Evolutionary conservation across 805 yeast genomes (phyloP).

Genomic region (Sugiyamaella floridensis): DNA sequence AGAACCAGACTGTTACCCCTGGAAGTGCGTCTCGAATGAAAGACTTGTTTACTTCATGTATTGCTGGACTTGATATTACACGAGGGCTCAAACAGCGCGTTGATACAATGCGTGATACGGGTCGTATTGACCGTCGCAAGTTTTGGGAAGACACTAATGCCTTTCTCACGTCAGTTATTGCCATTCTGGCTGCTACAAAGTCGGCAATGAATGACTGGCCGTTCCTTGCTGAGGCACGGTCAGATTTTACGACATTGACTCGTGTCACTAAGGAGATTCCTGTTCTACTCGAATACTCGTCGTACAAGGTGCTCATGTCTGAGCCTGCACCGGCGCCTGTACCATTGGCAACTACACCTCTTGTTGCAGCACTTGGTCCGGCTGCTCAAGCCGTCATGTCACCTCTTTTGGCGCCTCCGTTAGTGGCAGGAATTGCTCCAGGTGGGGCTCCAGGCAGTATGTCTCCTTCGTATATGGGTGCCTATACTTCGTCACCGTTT

Average conservation of each 20-base stretch:
- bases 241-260: slow-evolving; percentile 73
- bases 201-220: slow-evolving; percentile 77
- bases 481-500: not conserved
- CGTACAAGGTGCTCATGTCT: slow-evolving; percentile 33
- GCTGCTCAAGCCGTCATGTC: slow-evolving; percentile 34
- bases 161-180: slow-evolving; percentile 75
- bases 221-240: slow-evolving; percentile 67
- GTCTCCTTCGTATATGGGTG: not conserved
- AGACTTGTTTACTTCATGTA: slow-evolving; percentile 71
- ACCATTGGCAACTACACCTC: slow-evolving; percentile 30
- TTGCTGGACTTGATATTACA: slow-evolving; percentile 76
- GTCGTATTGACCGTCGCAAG: slow-evolving; percentile 46
- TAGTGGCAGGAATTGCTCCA: not conserved
- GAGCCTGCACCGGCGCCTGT: slow-evolving; percentile 5
- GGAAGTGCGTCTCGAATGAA: slow-evolving; percentile 56
- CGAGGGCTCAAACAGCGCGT: slow-evolving; percentile 54
- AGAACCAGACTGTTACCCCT: slow-evolving; percentile 27
- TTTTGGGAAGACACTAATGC: slow-evolving; percentile 83
- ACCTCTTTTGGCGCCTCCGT: slow-evolving; percentile 5
- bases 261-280: slow-evolving; percentile 90
- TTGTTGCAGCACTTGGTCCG: slow-evolving; percentile 35
- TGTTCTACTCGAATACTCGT: slow-evolving; percentile 65
- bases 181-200: slow-evolving; percentile 77
- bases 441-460: not conserved
- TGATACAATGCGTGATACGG: slow-evolving; percentile 43